Evolutionary conservation across 768 basidiomycete genomes (phyloP).

Genomic region (Candolleomyces aberdarensis): DNA sequence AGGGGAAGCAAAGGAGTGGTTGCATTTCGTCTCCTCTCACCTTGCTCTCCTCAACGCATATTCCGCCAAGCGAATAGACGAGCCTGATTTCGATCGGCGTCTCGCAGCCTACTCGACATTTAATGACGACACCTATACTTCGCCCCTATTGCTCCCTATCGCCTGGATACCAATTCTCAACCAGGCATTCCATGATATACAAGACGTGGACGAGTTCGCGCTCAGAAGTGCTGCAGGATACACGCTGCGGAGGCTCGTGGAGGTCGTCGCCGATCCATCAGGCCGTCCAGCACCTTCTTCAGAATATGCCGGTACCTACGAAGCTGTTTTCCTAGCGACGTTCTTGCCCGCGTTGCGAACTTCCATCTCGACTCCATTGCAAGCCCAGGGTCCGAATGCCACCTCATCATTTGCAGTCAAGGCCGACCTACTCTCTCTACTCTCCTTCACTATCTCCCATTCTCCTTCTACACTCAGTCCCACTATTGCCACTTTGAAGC

Average conservation of each 20-base stretch:
- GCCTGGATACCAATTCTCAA: slow-evolving; percentile 84
- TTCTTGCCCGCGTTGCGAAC: slow-evolving; percentile 64
- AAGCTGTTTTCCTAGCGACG: slow-evolving; percentile 55
- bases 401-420: slow-evolving; percentile 6
- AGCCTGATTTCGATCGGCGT: slow-evolving; percentile 90
- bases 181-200: slow-evolving; percentile 82
- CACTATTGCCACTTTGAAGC: slow-evolving; percentile 39
- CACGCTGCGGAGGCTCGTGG: slow-evolving; percentile 75
- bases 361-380: slow-evolving; percentile 2
- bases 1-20: slow-evolving; percentile 26
- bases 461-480: slow-evolving; percentile 4
- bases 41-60: slow-evolving; percentile 73
- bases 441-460: slow-evolving; percentile 3
- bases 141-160: slow-evolving; percentile 35
- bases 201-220: slow-evolving; percentile 85
- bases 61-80: slow-evolving; percentile 77
- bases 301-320: slow-evolving; percentile 37
- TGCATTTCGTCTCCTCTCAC: slow-evolving; percentile 33
- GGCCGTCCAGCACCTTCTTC: neutral
- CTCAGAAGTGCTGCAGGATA: slow-evolving; percentile 80
- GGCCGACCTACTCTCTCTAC: slow-evolving; percentile 1
- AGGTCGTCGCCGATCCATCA: slow-evolving; percentile 39
- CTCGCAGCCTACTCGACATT: slow-evolving; percentile 70
- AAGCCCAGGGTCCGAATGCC: slow-evolving; percentile 1
- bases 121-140: slow-evolving; percentile 60